A percentile compares a stretch with the other conserved stretches of the same genome.
Conservation (phyloP, 768 basidiomycete species). For the Mycena galopus region DNA sequence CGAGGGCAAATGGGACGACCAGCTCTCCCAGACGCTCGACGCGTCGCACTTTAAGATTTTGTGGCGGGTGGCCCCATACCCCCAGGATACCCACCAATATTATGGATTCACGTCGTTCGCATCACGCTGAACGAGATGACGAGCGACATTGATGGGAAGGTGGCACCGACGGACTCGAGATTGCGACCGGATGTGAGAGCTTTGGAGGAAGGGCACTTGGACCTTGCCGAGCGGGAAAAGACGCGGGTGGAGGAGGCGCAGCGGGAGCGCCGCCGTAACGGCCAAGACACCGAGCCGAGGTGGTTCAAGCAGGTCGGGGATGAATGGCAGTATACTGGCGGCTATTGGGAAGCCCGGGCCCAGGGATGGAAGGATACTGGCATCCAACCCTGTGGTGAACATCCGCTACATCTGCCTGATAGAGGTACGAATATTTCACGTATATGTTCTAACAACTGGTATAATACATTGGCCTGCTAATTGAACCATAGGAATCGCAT, state of each 20-base stretch:
- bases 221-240: constrained; percentile 81
- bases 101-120: constrained; percentile 88
- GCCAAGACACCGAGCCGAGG: constrained; percentile 70
- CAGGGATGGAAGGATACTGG: constrained; percentile 70
- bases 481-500: too few relatives aligned
- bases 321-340: constrained; percentile 83
- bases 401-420: neutral
- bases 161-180: constrained; percentile 88
- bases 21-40: constrained; percentile 77
- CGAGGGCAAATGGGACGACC: constrained; percentile 94
- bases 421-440: neutral
- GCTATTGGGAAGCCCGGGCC: constrained; percentile 85
- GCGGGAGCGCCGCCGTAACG: constrained; percentile 74
- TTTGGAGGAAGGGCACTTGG: constrained; percentile 81
- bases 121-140: constrained; percentile 88
- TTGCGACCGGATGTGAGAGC: constrained; percentile 86
- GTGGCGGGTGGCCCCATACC: constrained; percentile 83
- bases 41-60: constrained; percentile 78
- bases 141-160: constrained; percentile 67
- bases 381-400: constrained; percentile 74
- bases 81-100: constrained; percentile 75
- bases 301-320: constrained; percentile 83
- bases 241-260: constrained; percentile 80
- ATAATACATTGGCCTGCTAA: neutral
- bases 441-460: neutral